Conservation (phyloP, 1,284 basidiomycete species). For the Leccinum pachyderme region DNA sequence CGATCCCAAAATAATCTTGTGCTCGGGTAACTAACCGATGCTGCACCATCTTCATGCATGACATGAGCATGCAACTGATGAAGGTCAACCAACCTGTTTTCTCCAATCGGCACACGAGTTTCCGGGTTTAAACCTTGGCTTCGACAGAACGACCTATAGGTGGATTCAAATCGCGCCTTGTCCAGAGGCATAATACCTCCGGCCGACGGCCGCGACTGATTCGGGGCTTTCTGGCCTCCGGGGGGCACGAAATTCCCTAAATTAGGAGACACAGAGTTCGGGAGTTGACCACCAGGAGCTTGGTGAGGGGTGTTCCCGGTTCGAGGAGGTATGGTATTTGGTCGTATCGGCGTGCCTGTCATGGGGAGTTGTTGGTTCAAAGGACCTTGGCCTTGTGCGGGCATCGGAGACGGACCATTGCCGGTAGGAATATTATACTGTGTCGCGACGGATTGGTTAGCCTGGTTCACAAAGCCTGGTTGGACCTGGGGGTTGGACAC, state of each 20-base stretch:
- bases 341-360: conserved; percentile 28
- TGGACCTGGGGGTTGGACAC: conserved; percentile 21
- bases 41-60: conserved; percentile 51
- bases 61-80: conserved; percentile 56
- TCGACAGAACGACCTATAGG: conserved; percentile 47
- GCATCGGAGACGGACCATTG: conserved; percentile 24
- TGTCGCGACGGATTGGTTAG: conserved; percentile 19
- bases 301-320: conserved; percentile 34
- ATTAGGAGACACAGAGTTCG: conserved; percentile 27
- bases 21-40: conserved; percentile 39
- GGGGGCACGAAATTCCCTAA: conserved; percentile 23
- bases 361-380: conserved; percentile 26
- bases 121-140: conserved; percentile 40
- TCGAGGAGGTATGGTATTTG: conserved; percentile 29
- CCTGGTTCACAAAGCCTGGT: conserved; percentile 23
- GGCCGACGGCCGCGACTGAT: conserved; percentile 15
- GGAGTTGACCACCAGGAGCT: conserved; percentile 20
- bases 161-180: conserved; percentile 46
- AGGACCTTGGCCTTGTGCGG: conserved; percentile 20
- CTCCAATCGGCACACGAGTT: conserved; percentile 42
- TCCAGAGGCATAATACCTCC: conserved; percentile 41
- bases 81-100: conserved; percentile 54
- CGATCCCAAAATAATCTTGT: not conserved
- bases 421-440: conserved; percentile 25
- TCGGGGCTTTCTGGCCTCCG: conserved; percentile 24